phyloP scores from a whole-genome alignment of 148 eudicot genomes.

The Vaccinium darrowii region DNA sequence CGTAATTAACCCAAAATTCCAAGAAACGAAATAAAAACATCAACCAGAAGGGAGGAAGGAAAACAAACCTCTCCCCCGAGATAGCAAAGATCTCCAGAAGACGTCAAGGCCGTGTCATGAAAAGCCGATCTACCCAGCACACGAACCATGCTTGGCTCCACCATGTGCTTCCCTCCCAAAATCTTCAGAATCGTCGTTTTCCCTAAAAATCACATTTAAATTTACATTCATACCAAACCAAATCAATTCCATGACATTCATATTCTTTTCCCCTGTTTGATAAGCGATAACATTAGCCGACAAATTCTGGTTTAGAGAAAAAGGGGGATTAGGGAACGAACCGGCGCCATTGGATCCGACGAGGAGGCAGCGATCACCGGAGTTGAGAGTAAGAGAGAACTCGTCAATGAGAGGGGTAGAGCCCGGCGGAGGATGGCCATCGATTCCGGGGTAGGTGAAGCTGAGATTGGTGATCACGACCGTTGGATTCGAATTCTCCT shows the following conservation, averaged over 20 bases:
- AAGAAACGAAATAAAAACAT: neutral
- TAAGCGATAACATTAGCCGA: neutral
- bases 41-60: neutral
- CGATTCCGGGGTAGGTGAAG: slow-evolving; percentile 97
- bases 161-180: slow-evolving; percentile 97
- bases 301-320: neutral
- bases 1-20: neutral
- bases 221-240: neutral
- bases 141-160: slow-evolving; percentile 83
- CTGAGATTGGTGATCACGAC: slow-evolving; percentile 65
- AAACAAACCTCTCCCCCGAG: slow-evolving; percentile 88
- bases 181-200: slow-evolving; percentile 92
- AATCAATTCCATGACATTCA: neutral
- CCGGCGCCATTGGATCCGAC: slow-evolving; percentile 98
- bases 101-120: slow-evolving; percentile 81
- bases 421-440: slow-evolving; percentile 96
- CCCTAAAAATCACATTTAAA: slow-evolving; percentile 28
- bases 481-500: slow-evolving; percentile 34
- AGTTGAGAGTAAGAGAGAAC: slow-evolving; percentile 49
- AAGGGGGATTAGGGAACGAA: slow-evolving; percentile 9
- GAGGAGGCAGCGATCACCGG: slow-evolving; percentile 82
- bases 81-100: slow-evolving; percentile 82
- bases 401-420: slow-evolving; percentile 73
- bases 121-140: slow-evolving; percentile 93
- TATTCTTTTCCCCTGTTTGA: neutral